These are phyloP conservation scores for Nephelium lappaceum DNA, from an alignment of 345 rosid species.

Conservation along the genomic window DNA sequence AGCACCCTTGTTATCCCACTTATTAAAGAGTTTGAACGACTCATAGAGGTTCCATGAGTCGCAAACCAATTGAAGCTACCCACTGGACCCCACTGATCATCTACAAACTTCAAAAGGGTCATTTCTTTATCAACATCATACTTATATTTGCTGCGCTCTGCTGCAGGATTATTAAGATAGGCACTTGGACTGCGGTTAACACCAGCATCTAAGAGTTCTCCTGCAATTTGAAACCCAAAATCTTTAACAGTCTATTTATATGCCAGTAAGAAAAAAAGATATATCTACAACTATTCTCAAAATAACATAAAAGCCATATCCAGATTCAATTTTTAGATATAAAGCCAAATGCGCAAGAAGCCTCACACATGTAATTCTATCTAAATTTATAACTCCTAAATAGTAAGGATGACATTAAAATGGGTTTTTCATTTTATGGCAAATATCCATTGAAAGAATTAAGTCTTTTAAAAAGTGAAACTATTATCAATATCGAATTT, in stretches of 20 bases:
- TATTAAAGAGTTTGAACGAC: conserved; percentile 88
- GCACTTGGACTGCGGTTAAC: conserved; percentile 98
- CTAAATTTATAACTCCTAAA: not conserved
- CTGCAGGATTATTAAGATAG: conserved; percentile 82
- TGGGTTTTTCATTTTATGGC: not conserved
- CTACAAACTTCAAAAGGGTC: conserved; percentile 97
- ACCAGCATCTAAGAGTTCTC: conserved; percentile 90
- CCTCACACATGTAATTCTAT: not conserved
- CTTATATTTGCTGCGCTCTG: conserved; percentile 76
- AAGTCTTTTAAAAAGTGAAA: not conserved
- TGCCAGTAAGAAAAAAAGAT: not conserved
- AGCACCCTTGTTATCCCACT: conserved; percentile 99
- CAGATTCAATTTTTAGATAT: not conserved
- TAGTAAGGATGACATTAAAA: not conserved
- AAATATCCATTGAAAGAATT: not conserved
- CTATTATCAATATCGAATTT: not conserved
- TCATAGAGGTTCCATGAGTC: conserved; percentile 99
- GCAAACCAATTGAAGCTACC: conserved; percentile 99
- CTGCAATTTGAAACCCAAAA: conserved; percentile 44
- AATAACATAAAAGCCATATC: not conserved
- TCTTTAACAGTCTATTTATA: not conserved
- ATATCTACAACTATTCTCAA: not conserved
- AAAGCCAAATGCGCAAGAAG: not conserved
- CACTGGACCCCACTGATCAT: conserved; percentile 85
- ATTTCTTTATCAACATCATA: conserved; percentile 88